Conservation (phyloP, 305 asterid species). For the Fraxinus floribunda region DNA sequence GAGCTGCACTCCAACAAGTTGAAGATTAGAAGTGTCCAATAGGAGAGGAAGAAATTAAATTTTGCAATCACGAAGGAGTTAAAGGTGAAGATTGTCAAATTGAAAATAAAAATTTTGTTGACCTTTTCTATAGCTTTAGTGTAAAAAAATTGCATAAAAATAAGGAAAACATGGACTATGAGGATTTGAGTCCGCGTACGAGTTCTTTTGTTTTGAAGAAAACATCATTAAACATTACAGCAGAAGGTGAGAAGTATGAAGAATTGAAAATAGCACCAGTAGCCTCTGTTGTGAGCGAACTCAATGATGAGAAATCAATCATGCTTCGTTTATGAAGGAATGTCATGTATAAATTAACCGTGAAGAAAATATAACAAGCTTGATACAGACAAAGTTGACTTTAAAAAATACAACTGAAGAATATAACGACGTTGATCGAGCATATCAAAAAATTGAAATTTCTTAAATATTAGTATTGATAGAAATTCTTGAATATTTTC, state of each 20-base stretch:
- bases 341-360: not conserved
- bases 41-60: not conserved
- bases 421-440: too few relatives aligned
- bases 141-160: not conserved
- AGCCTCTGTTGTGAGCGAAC: not conserved
- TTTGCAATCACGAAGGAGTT: not conserved
- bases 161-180: not conserved
- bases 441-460: not conserved
- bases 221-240: not conserved
- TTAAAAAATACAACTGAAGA: not conserved
- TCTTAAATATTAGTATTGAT: not conserved
- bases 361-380: not conserved
- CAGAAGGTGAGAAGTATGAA: not conserved
- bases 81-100: not conserved
- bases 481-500: not conserved
- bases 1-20: not conserved
- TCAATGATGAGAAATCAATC: not conserved
- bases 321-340: not conserved
- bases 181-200: not conserved
- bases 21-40: not conserved
- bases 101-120: not conserved
- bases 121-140: not conserved
- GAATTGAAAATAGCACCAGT: too few relatives aligned
- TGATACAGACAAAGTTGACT: not conserved
- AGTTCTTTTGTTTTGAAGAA: not conserved